Conservation (phyloP, 352 stramenopile genomes). For the Halophytophthora polymorphica region DNA sequence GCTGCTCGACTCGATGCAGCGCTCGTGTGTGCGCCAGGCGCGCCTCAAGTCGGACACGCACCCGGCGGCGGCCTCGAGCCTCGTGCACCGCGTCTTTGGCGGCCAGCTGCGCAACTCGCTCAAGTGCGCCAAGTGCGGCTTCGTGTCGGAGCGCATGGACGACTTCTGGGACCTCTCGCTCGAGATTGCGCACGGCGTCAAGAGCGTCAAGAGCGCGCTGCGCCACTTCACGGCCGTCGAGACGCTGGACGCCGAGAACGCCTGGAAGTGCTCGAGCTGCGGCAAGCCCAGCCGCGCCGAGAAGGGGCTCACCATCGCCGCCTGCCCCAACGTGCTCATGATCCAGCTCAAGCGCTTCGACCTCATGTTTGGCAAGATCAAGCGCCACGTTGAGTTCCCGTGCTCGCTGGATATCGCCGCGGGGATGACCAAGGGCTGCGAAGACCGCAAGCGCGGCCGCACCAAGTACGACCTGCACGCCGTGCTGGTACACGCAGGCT, state of each 20-base stretch:
- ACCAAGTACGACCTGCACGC: conserved; percentile 75
- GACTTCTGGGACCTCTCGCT: conserved; percentile 89
- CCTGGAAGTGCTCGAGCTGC: conserved; percentile 85
- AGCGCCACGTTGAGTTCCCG: conserved; percentile 81
- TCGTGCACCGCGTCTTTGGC: conserved; percentile 84
- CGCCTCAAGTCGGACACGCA: conserved; percentile 71
- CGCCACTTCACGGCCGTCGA: conserved; percentile 82
- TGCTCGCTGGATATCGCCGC: conserved; percentile 61
- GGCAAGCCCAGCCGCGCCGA: conserved; percentile 70
- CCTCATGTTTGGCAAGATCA: conserved; percentile 85
- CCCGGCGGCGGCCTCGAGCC: conserved; percentile 57
- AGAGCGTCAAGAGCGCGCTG: conserved; percentile 69
- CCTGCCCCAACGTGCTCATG: conserved; percentile 83
- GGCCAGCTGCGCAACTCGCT: conserved; percentile 81
- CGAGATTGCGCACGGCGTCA: conserved; percentile 77
- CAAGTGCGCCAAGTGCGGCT: conserved; percentile 82
- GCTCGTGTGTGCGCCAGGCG: conserved; percentile 63
- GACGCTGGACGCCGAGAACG: conserved; percentile 79
- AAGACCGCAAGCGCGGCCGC: conserved; percentile 45
- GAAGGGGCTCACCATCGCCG: conserved; percentile 81
- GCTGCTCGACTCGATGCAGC: conserved; percentile 85
- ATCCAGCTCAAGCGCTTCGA: conserved; percentile 92
- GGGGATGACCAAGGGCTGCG: conserved; percentile 49
- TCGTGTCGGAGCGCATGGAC: conserved; percentile 77
- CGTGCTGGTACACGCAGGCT: conserved; percentile 85